Conservation (phyloP, 176 grass and related monocot species). For the Lolium multiflorum region DNA sequence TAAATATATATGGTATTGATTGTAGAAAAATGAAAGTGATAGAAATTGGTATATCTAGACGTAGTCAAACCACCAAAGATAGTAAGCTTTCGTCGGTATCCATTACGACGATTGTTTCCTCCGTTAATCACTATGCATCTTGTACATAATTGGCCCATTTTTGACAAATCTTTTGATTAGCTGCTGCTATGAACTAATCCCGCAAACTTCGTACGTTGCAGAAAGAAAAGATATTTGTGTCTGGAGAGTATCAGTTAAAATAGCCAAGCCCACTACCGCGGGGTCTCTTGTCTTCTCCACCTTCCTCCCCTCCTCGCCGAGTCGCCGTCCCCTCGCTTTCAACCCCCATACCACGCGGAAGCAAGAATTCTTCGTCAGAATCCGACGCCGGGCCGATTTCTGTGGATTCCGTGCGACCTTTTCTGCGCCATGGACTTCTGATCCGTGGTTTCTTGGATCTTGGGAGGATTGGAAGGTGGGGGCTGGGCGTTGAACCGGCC, state of each 20-base stretch:
- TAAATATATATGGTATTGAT: too few species aligned
- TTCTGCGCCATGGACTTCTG: conserved; percentile 52
- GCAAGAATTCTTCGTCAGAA: conserved; percentile 60
- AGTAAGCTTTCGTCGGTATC: too few species aligned
- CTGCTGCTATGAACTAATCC: neutral
- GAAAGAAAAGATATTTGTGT: neutral
- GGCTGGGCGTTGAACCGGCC: conserved; percentile 44
- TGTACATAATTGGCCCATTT: neutral
- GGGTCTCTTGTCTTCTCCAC: conserved; percentile 30
- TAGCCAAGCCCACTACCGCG: conserved; percentile 31
- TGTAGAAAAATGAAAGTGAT: too few species aligned
- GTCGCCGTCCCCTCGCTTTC: conserved; percentile 58
- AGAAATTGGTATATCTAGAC: too few species aligned
- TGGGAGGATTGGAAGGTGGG: conserved; percentile 34
- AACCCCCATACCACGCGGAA: conserved; percentile 35
- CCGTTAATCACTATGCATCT: conserved; percentile 19
- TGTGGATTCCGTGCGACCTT: conserved; percentile 16
- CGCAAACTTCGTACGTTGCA: neutral
- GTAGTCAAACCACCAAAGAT: too few species aligned
- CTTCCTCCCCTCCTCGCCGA: conserved; percentile 15
- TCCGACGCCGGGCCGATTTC: conserved; percentile 38
- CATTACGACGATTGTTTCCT: conserved; percentile 10
- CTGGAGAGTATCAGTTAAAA: conserved; percentile 44
- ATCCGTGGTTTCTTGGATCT: conserved; percentile 44
- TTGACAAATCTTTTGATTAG: neutral